Evolutionary conservation across 805 yeast species (phyloP).

Genomic region (Tetrapisispora fleetii): DNA sequence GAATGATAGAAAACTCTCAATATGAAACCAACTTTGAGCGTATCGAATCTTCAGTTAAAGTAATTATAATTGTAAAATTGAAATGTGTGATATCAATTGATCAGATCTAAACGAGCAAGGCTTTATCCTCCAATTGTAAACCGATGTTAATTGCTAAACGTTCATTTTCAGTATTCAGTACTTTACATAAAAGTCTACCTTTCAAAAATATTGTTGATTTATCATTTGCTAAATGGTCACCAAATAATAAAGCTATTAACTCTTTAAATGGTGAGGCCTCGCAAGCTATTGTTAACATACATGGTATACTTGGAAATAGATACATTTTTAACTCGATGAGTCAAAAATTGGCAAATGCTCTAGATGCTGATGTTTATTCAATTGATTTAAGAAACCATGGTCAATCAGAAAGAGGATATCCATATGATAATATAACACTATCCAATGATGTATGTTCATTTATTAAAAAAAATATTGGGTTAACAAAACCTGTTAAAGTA

Average conservation of each 20-base stretch:
- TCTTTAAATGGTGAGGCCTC: neutral
- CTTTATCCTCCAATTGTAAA: no score
- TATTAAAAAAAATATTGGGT: conserved; percentile 22
- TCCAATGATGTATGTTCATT: conserved; percentile 35
- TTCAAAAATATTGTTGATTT: neutral
- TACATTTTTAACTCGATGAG: conserved; percentile 36
- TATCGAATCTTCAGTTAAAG: no score
- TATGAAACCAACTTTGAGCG: no score
- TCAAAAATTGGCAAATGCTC: conserved; percentile 25
- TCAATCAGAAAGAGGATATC: conserved; percentile 34
- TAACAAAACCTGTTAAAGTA: conserved; percentile 25
- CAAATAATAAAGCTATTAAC: neutral
- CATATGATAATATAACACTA: conserved; percentile 37
- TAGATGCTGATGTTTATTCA: conserved; percentile 32
- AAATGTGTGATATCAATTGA: no score
- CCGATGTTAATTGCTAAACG: neutral
- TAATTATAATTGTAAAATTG: no score
- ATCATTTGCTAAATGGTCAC: neutral
- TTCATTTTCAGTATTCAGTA: neutral
- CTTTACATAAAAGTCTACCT: neutral
- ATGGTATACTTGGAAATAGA: conserved; percentile 46
- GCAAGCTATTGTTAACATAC: conserved; percentile 38
- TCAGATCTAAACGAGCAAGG: no score
- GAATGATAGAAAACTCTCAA: no score
- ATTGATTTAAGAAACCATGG: conserved; percentile 54